Evolutionary conservation across 108 stramenopile genomes (phyloP).

Genomic region (Skeletonema costatum): DNA sequence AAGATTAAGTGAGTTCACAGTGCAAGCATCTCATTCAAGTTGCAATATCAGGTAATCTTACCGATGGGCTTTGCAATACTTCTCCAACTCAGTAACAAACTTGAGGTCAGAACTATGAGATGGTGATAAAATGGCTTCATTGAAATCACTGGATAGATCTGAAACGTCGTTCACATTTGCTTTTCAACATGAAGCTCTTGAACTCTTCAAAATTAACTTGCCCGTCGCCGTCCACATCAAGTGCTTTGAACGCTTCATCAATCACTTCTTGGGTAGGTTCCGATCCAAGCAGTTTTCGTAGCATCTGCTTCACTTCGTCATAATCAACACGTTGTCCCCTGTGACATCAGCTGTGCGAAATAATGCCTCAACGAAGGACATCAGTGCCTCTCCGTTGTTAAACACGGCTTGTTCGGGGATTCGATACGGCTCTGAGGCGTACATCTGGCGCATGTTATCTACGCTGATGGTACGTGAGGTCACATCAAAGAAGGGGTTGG

Average conservation of each 20-base stretch:
- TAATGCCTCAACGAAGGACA: background rate
- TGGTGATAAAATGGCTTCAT: background rate
- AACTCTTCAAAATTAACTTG: slow-evolving; percentile 40
- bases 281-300: slow-evolving; percentile 14
- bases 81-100: slow-evolving; percentile 3
- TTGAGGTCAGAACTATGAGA: background rate
- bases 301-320: background rate
- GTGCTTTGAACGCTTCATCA: slow-evolving; percentile 24
- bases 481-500: background rate
- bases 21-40: no score
- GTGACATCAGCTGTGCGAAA: background rate
- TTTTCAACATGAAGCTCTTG: slow-evolving; percentile 11
- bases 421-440: background rate
- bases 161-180: background rate
- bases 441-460: background rate
- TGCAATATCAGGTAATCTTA: background rate
- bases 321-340: background rate
- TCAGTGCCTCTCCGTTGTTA: background rate
- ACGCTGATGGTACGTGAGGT: background rate
- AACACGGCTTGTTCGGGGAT: background rate
- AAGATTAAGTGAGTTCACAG: background rate
- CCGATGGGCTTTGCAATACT: slow-evolving; percentile 1
- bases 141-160: background rate
- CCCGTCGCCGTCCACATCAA: slow-evolving; percentile 36
- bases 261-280: slow-evolving; percentile 26